Conservation (phyloP, 768 basidiomycete species). For the Psilocybe cubensis region DNA sequence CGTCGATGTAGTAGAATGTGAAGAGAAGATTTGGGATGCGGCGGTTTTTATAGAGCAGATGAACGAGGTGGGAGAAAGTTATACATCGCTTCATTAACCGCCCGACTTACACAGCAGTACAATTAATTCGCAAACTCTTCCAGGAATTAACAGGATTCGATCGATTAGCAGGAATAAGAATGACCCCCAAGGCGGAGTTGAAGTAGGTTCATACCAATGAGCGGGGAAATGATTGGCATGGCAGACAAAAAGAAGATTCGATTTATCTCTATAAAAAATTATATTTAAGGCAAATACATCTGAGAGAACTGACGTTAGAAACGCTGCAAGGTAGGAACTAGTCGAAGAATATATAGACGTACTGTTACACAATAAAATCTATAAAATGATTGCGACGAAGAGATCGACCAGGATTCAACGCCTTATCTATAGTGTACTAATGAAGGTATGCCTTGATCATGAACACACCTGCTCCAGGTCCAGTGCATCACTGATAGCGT, state of each 20-base stretch:
- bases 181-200: neutral
- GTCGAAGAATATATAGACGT: too few relatives aligned
- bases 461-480: constrained; percentile 22
- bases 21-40: neutral
- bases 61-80: neutral
- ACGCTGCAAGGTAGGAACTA: too few relatives aligned
- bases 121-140: neutral
- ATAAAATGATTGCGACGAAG: neutral
- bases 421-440: neutral
- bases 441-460: neutral
- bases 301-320: too few relatives aligned
- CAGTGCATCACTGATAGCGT: constrained; percentile 51
- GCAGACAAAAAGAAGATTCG: neutral
- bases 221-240: neutral
- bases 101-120: neutral
- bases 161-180: neutral
- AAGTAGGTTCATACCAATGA: too few relatives aligned
- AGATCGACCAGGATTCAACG: neutral
- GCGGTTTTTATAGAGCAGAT: neutral
- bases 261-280: neutral
- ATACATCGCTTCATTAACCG: neutral
- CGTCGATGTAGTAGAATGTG: neutral
- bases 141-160: neutral
- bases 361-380: too few relatives aligned
- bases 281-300: too few relatives aligned